Evolutionary conservation across 768 basidiomycete genomes (phyloP).

Genomic region (Antrodiella citrinella): DNA sequence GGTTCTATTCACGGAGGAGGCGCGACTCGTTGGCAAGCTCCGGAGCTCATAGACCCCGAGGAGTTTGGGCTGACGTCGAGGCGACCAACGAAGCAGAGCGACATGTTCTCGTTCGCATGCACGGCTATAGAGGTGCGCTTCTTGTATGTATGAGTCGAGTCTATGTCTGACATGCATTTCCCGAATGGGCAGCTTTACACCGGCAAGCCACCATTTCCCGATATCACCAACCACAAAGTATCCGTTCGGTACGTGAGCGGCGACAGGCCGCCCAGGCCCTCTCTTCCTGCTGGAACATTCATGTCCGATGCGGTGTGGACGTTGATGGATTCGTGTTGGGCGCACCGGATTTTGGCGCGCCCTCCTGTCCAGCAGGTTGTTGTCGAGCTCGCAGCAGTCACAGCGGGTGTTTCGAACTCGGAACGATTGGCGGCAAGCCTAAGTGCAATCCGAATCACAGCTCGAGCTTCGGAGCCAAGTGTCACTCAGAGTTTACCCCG

Average conservation of each 20-base stretch:
- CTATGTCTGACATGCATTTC: background rate
- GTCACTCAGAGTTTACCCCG: too few relatives aligned
- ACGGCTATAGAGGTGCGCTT: background rate
- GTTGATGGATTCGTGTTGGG: background rate
- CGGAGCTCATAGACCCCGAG: constrained; percentile 4
- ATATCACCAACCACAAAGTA: background rate
- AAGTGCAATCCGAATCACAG: too few relatives aligned
- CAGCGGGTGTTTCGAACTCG: too few relatives aligned
- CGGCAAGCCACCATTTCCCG: background rate
- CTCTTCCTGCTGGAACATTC: background rate
- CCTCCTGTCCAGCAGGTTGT: too few relatives aligned
- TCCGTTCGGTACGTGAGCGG: background rate
- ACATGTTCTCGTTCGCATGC: background rate
- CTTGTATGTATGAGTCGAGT: background rate
- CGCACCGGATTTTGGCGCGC: too few relatives aligned
- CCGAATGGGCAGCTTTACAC: background rate
- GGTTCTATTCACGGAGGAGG: background rate
- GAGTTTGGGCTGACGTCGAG: background rate
- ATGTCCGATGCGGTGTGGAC: background rate
- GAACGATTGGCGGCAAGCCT: too few relatives aligned
- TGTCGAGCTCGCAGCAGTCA: too few relatives aligned
- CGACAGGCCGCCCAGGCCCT: background rate
- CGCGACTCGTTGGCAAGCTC: constrained; percentile 1
- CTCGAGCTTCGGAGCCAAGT: too few relatives aligned
- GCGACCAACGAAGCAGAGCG: background rate